These are phyloP conservation scores for Gonapodya prolifera DNA, from an alignment of 192 early-diverging fungal genomes.

Conservation along the genomic window DNA sequence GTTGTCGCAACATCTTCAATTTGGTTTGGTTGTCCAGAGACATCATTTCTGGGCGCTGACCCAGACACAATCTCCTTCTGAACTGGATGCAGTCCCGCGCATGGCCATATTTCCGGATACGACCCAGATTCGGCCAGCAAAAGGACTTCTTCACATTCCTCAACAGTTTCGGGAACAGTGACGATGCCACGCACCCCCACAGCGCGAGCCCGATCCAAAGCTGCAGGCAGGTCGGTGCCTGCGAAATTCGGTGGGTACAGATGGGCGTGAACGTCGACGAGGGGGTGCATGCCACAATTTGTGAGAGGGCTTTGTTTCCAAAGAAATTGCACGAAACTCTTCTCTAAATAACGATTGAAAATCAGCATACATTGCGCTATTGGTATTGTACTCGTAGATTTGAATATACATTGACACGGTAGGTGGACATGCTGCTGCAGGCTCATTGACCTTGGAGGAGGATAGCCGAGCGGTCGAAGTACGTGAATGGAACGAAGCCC, in stretches of 20 bases:
- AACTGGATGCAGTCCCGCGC: constrained; percentile 38
- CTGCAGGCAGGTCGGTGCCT: constrained; percentile 10
- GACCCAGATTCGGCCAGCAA: constrained; percentile 12
- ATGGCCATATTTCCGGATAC: constrained; percentile 25
- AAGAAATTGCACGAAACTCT: too few species aligned
- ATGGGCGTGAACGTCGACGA: constrained; percentile 45
- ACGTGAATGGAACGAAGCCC: too few species aligned
- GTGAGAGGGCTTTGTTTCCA: too few species aligned
- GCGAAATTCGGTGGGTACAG: constrained; percentile 29
- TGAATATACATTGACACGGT: too few species aligned
- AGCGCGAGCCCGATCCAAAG: constrained; percentile 21
- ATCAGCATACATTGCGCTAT: too few species aligned
- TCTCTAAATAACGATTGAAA: too few species aligned
- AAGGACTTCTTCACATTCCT: constrained; percentile 32
- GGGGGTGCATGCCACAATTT: too few species aligned
- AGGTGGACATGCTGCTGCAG: too few species aligned
- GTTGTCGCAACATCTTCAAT: constrained; percentile 27
- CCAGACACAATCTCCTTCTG: constrained; percentile 20
- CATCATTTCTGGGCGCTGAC: constrained; percentile 19
- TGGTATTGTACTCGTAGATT: too few species aligned
- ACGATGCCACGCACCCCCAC: constrained; percentile 27
- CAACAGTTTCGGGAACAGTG: constrained; percentile 34
- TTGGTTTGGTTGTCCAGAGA: constrained; percentile 21
- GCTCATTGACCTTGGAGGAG: too few species aligned
- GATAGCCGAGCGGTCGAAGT: too few species aligned